These are phyloP conservation scores for Coffea eugenioides DNA, from an alignment of 257 asterid species.

Conservation along the genomic window DNA sequence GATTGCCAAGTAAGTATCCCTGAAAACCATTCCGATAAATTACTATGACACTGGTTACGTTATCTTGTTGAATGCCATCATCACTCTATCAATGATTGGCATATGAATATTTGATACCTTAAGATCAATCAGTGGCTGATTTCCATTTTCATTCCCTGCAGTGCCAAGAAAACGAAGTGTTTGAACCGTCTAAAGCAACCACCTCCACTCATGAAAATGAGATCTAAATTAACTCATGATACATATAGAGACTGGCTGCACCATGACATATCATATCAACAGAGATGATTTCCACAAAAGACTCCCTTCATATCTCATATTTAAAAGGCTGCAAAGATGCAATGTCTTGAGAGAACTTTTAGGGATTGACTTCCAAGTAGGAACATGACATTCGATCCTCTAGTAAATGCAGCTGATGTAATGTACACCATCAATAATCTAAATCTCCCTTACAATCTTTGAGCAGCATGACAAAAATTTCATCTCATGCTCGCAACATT, in stretches of 20 bases:
- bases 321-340: too few species aligned
- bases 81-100: background rate
- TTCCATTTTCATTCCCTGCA: conserved; percentile 42
- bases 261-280: background rate
- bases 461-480: too few species aligned
- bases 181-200: background rate
- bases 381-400: too few species aligned
- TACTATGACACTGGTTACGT: background rate
- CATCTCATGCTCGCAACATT: too few species aligned
- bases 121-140: conserved; percentile 24
- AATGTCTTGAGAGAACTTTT: too few species aligned
- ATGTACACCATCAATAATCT: background rate
- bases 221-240: background rate
- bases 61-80: too few species aligned
- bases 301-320: background rate
- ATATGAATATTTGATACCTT: conserved; percentile 25
- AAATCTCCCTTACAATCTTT: background rate
- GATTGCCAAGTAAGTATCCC: conserved; percentile 49
- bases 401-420: background rate
- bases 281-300: background rate
- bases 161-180: background rate
- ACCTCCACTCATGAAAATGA: background rate
- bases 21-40: background rate
- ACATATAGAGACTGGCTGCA: background rate
- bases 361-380: too few species aligned